Base-by-base conservation (phyloP, 2,329 filamentous ascomycete species). In the Orbilia blumenaviensis region DNA sequence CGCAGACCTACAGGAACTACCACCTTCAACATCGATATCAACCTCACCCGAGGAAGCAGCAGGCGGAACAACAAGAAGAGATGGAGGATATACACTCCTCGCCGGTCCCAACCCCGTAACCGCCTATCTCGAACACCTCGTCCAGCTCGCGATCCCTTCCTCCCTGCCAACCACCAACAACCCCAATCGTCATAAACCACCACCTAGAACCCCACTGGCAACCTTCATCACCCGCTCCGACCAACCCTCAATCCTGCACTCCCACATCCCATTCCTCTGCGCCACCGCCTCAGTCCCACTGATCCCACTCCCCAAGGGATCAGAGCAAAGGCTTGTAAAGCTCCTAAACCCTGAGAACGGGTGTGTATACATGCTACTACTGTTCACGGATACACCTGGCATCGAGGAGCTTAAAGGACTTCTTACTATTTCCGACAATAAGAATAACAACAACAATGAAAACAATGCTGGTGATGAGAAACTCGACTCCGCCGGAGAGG, bases 101-200 rank as follows among this genome's bases (percentile, higher is more conserved):
- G 83, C 91, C 54, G 91, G 91, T 1, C 83, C 92, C 48, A 87
- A 89, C 78, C 85, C 84, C 69, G 88, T 92, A 69, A 89, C 88
- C 3, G 86, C 88, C 16, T 84, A 84, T 56, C 84, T 93, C 1
- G 86, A 89, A 75, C 80, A 82, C 18, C 79, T 83, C 27, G 82
- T 85, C 3, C 66, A 61, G 0, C 25, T 41, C 16, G 10, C 56
- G 5, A 29, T 66, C 10, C 76, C 76, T 6, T 10, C 52, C 3
- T 34, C 78, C 1, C 58, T 56, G 9, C 18, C 23, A 56, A 50
- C 12, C 4, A 41, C 25, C 38, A 34, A 56, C 23, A 66, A 56
- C 46, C 12, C 61, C 7, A 32, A 29, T n/a, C n/a, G n/a, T n/a
- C n/a, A n/a, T n/a, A 27, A 77, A 78, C 18, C 6, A 52, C n/a